phyloP scores from a whole-genome alignment of 2,329 filamentous ascomycete species.

The Alternaria novae-zelandiae region DNA sequence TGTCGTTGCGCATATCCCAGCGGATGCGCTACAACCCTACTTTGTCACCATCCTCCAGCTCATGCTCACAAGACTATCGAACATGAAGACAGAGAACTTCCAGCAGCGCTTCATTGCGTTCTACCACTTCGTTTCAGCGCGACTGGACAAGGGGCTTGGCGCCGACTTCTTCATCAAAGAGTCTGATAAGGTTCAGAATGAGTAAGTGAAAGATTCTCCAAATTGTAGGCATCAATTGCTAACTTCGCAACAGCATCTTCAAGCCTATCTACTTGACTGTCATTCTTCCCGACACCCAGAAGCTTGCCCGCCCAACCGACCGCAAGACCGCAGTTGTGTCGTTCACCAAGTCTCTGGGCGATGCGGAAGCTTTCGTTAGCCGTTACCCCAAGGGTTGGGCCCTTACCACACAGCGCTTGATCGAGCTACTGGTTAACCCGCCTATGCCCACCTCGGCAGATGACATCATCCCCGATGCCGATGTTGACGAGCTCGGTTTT shows the following conservation, averaged over 20 bases:
- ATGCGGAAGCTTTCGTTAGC: conserved; percentile 81
- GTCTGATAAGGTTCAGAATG: conserved; percentile 79
- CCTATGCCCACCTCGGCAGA: conserved; percentile 72
- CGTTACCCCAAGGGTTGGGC: conserved; percentile 78
- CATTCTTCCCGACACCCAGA: conserved; percentile 87
- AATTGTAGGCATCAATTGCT: conserved; percentile 8
- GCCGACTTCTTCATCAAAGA: conserved; percentile 89
- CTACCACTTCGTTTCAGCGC: conserved; percentile 88
- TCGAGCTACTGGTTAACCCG: conserved; percentile 88
- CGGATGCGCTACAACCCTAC: conserved; percentile 76
- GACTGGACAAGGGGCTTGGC: conserved; percentile 80
- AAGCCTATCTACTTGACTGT: conserved; percentile 84
- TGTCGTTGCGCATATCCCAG: conserved; percentile 74
- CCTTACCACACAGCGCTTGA: conserved; percentile 85
- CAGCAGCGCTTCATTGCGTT: conserved; percentile 89
- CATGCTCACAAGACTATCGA: conserved; percentile 75
- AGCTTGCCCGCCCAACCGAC: conserved; percentile 84
- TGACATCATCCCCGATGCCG: conserved; percentile 82
- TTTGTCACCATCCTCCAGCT: conserved; percentile 81
- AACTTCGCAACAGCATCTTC: conserved; percentile 66
- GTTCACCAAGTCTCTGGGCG: conserved; percentile 87
- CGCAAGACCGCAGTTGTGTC: conserved; percentile 94
- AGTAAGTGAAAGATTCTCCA: conserved; percentile 50
- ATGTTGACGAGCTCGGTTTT: conserved; percentile 94
- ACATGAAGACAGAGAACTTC: conserved; percentile 81